Evolutionary conservation across 345 rosid species (phyloP), one percentile per base, ranked within the genome.

Genomic region (Brassica incana): DNA sequence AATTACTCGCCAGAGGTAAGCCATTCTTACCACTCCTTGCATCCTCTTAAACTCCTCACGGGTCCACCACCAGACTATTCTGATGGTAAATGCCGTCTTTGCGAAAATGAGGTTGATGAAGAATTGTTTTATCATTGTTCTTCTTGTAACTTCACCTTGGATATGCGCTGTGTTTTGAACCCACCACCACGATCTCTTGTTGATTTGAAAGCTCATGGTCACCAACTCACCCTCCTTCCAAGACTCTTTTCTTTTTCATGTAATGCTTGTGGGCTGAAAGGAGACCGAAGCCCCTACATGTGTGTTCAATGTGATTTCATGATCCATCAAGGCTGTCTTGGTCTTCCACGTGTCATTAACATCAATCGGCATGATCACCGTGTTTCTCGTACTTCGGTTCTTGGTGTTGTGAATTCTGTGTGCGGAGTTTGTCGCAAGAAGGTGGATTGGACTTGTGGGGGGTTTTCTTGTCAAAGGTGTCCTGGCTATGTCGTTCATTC

Each of bases 241-340:
- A 52, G 48, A 12, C 52, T 18, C 9, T 0, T 1, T 9, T 50
- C 35, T 4, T 75, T 75, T 14, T 33, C 38, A 12, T 52, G 78
- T 23, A 65, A 20, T 20, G 20, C 9, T 65, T 74, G 64, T 0
- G 65, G 64, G 1, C 1, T 65, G 6, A 20, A 32, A 1, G 78
- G 71, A 32, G 71, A 74, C 50, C 64, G 78, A 20, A 74, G 54
- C 61, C 29, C 69, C 8, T 63, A 73, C 16, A 0, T 43, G 5
- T 73, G 77, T 29, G 6, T 72, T 72, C 66, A 18, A 1, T 75
- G 77, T 32, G 43, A 0, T 11, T 64, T 74, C 63, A 18, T 48
- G 20, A 50, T 65, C 14, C 77, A 74, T 14, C 23, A 14, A 52
- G 65, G 8, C 0, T 75, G 78, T 36, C 3, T 56, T 56, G 43